Evolutionary conservation across 768 basidiomycete species (phyloP).

Genomic region (Rickenella mellea): DNA sequence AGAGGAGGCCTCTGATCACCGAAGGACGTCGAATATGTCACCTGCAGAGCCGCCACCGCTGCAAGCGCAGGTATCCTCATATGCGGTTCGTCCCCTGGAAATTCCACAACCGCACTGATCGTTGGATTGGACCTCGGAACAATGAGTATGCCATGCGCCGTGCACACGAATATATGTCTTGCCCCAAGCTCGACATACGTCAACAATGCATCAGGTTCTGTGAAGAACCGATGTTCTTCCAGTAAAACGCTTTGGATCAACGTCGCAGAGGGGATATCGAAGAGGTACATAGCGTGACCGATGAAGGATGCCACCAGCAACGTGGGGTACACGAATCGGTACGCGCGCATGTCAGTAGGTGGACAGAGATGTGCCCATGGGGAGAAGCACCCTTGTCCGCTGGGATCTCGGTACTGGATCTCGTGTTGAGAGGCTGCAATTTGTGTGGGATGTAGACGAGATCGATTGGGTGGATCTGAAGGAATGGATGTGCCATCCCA

Average conservation of each 20-base stretch:
- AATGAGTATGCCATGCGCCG: not conserved
- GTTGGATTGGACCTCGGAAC: too few relatives aligned
- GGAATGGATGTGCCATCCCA: not conserved
- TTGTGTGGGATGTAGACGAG: constrained; percentile 9
- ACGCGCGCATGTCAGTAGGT: constrained; percentile 40
- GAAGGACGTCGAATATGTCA: too few relatives aligned
- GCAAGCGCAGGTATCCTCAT: not conserved
- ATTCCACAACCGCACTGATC: too few relatives aligned
- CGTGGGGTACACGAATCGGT: constrained; percentile 59
- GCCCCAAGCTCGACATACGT: constrained; percentile 59
- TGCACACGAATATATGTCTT: constrained; percentile 50
- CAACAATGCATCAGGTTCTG: constrained; percentile 18
- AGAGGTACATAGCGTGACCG: constrained; percentile 38
- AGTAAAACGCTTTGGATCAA: constrained; percentile 36
- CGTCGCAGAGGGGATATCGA: constrained; percentile 46
- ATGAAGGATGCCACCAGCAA: constrained; percentile 39
- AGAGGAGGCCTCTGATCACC: too few relatives aligned
- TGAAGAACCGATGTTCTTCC: not conserved
- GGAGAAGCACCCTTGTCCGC: constrained; percentile 45
- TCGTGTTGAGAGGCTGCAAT: constrained; percentile 6
- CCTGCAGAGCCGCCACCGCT: too few relatives aligned
- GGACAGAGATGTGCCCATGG: constrained; percentile 50
- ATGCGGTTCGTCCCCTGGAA: not conserved
- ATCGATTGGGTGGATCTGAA: constrained; percentile 12
- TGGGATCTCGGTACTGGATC: not conserved